Base-by-base conservation (phyloP, 148 eudicot species). In the Fagopyrum tataricum region DNA sequence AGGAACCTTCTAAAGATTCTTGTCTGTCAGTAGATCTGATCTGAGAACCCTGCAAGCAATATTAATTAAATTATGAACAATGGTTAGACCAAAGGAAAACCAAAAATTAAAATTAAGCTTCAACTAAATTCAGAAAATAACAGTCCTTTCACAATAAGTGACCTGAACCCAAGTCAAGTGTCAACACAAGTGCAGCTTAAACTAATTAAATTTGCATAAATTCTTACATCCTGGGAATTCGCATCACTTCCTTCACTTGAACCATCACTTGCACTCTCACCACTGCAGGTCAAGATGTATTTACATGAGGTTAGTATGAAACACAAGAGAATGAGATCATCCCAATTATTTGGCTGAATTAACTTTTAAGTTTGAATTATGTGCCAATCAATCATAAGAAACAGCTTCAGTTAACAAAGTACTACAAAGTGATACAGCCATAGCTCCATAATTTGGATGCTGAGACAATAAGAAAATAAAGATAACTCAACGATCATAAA, bases 171-270 rank as follows among this genome's bases (percentile, higher is more conserved):
- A 64, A 31, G 41, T 13, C 49, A 46, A 46, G 49, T 46, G 49
- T 13, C 41, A 7, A 37, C 44, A 56, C 12, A 56, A 6, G 12
- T 6, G 42, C 39, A 43, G 69, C 12, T 8, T 37, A 64, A 64
- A 37, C 69, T 37, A 64, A 37, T 26, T 31, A 31, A 70, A 37
- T 18, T 70, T 40, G 53, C 39, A 48, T 74, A 70, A 70, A 74
- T 69, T 85, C 96, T 75, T 85, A 96, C 99, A 87, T 89, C 89
- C 74, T 92, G 90, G 78, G 99, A 92, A 84, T 87, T 83, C 39
- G 82, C 90, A 74, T 96, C 96, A 86, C 97, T 96, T 87, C 97
- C 99, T 79, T 89, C 97, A 81, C 96, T 96, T 71, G 99, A 87
- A 74, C 92, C 96, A 80, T 96, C 97, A 84, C 95, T 92, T 53